Conservation (phyloP, 1,139 yeast genomes). For the Diutina catenulata region DNA sequence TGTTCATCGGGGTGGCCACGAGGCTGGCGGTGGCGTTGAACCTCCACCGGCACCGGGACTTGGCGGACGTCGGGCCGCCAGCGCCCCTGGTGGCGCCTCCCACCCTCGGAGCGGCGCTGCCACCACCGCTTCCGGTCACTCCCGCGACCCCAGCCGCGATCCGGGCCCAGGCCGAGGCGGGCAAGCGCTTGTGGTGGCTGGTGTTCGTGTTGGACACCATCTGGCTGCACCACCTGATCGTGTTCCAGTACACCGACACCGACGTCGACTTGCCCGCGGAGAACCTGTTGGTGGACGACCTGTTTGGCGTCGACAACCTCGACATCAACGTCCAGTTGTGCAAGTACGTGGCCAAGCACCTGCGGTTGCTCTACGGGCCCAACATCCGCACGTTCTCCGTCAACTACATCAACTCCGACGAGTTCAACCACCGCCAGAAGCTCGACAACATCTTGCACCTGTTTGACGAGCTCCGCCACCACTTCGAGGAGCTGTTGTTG, state of each 20-base stretch:
- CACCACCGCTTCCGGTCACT: no score
- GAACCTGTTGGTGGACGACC: slow-evolving; percentile 16
- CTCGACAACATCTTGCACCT: slow-evolving; percentile 21
- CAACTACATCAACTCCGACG: slow-evolving; percentile 29
- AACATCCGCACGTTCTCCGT: slow-evolving; percentile 26
- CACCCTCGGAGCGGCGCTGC: no score
- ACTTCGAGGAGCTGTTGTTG: slow-evolving; percentile 23
- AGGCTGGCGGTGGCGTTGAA: slow-evolving; percentile 34
- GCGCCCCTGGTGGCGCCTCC: no score
- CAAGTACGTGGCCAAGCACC: slow-evolving; percentile 24
- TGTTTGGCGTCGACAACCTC: slow-evolving; percentile 20
- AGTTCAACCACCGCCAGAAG: slow-evolving; percentile 24
- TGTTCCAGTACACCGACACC: slow-evolving; percentile 28
- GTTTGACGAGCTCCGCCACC: slow-evolving; percentile 17
- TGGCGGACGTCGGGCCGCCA: background rate
- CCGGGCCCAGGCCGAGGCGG: slow-evolving; percentile 17
- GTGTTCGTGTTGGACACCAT: slow-evolving; percentile 37
- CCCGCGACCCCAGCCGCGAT: no score
- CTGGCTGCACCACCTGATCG: slow-evolving; percentile 39
- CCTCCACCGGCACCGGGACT: slow-evolving; percentile 23
- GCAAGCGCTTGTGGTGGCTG: slow-evolving; percentile 45
- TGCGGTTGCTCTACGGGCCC: slow-evolving; percentile 24
- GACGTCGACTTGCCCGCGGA: slow-evolving; percentile 36
- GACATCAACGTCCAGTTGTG: slow-evolving; percentile 31
- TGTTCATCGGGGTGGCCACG: slow-evolving; percentile 38